Conservation (phyloP, 2,329 filamentous ascomycete genomes). For the Colletotrichum australisinense region DNA sequence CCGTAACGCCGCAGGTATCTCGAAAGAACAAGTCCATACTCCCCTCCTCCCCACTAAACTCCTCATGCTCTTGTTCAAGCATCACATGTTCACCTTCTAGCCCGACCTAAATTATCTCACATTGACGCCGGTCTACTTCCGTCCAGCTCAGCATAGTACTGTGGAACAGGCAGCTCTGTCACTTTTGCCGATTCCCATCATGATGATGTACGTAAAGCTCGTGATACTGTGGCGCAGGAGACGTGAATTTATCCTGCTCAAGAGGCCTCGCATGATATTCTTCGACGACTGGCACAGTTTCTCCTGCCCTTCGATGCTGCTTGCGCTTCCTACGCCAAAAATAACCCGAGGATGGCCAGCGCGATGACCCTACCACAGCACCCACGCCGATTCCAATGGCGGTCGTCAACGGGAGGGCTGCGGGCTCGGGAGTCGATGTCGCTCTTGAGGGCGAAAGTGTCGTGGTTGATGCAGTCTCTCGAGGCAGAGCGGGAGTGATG, state of each 20-base stretch:
- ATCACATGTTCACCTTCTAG: background rate
- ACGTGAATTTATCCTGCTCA: background rate
- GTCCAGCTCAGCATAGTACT: background rate
- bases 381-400: background rate
- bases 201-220: background rate
- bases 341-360: background rate
- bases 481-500: background rate
- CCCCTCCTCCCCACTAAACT: background rate
- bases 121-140: background rate
- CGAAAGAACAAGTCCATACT: too few relatives aligned
- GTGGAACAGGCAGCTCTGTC: background rate
- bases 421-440: background rate
- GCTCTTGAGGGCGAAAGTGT: background rate
- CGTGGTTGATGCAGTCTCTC: background rate
- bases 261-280: background rate
- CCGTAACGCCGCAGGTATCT: too few relatives aligned
- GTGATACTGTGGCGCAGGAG: background rate
- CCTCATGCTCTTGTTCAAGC: background rate
- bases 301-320: background rate
- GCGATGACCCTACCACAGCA: background rate
- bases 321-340: background rate
- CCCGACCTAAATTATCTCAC: too few relatives aligned
- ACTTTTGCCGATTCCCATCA: background rate
- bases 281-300: background rate
- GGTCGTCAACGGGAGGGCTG: background rate